phyloP scores from a whole-genome alignment of 257 asterid species.

The Knoxia roxburghii region DNA sequence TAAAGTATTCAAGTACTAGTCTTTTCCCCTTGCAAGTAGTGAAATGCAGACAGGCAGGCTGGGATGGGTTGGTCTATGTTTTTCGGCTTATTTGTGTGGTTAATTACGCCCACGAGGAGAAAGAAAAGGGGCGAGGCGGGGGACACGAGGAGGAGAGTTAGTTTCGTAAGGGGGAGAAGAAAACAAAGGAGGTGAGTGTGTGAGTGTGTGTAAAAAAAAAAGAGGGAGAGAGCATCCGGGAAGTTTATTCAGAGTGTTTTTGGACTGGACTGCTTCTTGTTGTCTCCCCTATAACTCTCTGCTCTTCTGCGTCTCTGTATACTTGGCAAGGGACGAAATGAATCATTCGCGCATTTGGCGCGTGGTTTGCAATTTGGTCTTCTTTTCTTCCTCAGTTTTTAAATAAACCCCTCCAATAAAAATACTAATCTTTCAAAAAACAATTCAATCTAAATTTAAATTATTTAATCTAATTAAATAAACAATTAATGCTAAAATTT shows the following conservation, averaged over 20 bases:
- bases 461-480: no score
- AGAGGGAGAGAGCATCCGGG: background rate
- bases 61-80: background rate
- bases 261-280: conserved; percentile 1
- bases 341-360: conserved; percentile 10
- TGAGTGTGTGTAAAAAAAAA: background rate
- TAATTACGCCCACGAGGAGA: conserved; percentile 5
- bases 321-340: no score
- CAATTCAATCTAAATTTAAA: no score
- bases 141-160: conserved; percentile 16
- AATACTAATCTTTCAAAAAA: no score
- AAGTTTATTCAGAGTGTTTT: background rate
- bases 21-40: background rate
- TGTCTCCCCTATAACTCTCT: background rate
- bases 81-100: background rate
- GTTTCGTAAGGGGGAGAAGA: conserved; percentile 8
- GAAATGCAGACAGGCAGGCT: background rate
- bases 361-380: conserved; percentile 7
- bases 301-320: background rate
- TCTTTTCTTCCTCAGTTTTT: no score
- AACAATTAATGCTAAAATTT: no score
- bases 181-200: background rate
- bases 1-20: background rate
- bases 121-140: conserved; percentile 14
- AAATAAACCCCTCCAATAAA: no score